Conservation (phyloP, 164 flowering plant genomes). For the Vitis amurensis region DNA sequence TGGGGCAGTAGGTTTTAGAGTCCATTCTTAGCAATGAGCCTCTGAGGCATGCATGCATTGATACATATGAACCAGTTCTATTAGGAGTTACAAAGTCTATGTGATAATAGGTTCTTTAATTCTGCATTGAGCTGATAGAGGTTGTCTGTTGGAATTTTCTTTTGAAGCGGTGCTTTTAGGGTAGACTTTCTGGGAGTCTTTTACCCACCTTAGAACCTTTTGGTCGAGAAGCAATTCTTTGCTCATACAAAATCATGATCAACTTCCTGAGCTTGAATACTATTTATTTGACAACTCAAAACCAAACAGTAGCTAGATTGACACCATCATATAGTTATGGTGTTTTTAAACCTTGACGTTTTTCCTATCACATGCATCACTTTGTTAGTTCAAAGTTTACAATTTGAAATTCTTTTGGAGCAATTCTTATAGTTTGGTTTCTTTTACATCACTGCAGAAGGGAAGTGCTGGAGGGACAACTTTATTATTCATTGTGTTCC, state of each 20-base stretch:
- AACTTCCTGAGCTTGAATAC: neutral
- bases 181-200: neutral
- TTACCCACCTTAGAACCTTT: neutral
- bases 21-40: no score
- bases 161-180: no score
- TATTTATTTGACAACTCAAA: neutral
- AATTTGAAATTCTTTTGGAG: neutral
- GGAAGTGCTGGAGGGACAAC: constrained; percentile 74
- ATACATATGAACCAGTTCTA: no score
- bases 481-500: constrained; percentile 69
- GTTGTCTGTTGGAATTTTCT: no score
- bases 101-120: no score
- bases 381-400: neutral
- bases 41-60: no score
- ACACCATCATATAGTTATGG: neutral
- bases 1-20: no score
- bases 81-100: no score
- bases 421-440: neutral
- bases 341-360: neutral
- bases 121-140: no score
- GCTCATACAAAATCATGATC: neutral
- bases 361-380: neutral
- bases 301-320: neutral
- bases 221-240: neutral
- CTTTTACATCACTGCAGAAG: constrained; percentile 47